Base-by-base conservation (phyloP, 2,329 filamentous ascomycete species). In the Colletotrichum cuscutae region DNA sequence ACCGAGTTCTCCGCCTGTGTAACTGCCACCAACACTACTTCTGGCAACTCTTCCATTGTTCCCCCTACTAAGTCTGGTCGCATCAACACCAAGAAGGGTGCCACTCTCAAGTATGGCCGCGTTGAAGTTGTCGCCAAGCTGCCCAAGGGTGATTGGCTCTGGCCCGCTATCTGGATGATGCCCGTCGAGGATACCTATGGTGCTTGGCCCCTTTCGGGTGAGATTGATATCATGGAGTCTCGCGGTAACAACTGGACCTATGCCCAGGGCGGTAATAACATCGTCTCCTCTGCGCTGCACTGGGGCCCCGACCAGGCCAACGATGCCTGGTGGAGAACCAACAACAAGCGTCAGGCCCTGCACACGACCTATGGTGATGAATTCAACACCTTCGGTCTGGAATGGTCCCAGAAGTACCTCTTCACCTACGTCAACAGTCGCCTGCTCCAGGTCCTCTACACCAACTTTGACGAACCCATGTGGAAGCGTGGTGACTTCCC, bases 161-260 rank as follows among this genome's bases (percentile, higher is more conserved):
- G 94, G 94, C 94, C 94, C 2, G 94, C 94, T n/a, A 96, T 97
- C 78, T 95, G 93, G 93, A 94, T 97, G 93, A 86, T 97, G 85
- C 94, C 94, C 1, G 90, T 90, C 59, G 86, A 92, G 56, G 87
- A 91, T 66, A 91, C 85, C 0, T 97, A 97, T 80, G 94, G 94
- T 1, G 78, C 87, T 1, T 97, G 94, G 94, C 94, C 94, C 1
- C 83, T 86, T 8, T 95, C 93, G 9, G 94, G 94, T 58, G 94
- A 97, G 82, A 97, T 97, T 64, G 94, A 97, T 80, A 94, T 97
- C 67, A 85, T 91, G 78, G 94, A 97, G 82, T 91, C 91, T 32
- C 93, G 94, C 69, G 94, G 94, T 72, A 97, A 97, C 86, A 94
- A 96, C 83, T 89, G 91, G 83, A 91, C 90, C 0, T 95, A 96